A percentile compares a stretch with the other conserved stretches of the same genome.
These are phyloP conservation scores for bread wheat (Triticum aestivum) DNA, from an alignment of 176 grass and related monocot genomes.

Conservation along the genomic window IWGSC_CS_RefSeq_v2.1 NC_057803.1:740225422-740225921, in stretches of 20 bases:
- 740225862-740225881: background rate
- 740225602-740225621: background rate
- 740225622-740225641: conserved; percentile 28
- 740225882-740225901: background rate
- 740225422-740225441: too few species aligned
- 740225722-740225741: background rate
- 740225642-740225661: background rate
- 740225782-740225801: background rate
- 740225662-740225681: background rate
- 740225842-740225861: conserved; percentile 24
- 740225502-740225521: too few species aligned
- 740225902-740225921: background rate
- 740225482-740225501: too few species aligned
- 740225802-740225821: conserved; percentile 7
- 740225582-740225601: background rate
- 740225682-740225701: conserved; percentile 17
- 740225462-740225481: too few species aligned
- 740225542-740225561: conserved; percentile 29
- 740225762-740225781: background rate
- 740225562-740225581: background rate
- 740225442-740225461: too few species aligned
- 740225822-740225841: conserved; percentile 23
- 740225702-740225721: conserved; percentile 21
- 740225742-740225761: background rate
- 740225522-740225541: background rate